Evolutionary conservation across 148 eudicot species (phyloP), one percentile per base, ranked within the genome.

Genomic region (Vaccinium corymbosum): DNA sequence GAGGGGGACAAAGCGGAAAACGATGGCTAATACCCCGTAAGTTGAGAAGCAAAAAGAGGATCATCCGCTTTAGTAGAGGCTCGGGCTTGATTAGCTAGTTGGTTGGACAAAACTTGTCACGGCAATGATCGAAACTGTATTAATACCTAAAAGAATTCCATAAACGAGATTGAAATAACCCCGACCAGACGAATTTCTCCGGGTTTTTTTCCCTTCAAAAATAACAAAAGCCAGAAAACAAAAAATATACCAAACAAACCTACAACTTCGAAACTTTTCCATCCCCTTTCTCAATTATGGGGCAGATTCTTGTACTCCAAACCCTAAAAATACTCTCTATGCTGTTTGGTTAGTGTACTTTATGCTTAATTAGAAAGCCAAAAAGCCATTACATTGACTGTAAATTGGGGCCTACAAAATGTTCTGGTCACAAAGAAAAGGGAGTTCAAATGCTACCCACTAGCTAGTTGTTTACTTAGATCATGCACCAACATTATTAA

Each of bases 381-480:
- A 61, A 83, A 82, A 86, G 64, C 82, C 82, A 84, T 82, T 80
- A 82, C 85, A 86, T 85, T 90, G 78, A 71, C 79, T 76, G 27
- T 50, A 1, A 68, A 27, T 27, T 10, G 64, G 84, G 77, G 52
- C 84, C 84, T 52, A 50, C 76, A 82, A 50, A 61, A 42, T 80
- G 66, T 16, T 76, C 1, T 71, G 49, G 32, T 51, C 76, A 81
- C 19, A 81, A 53, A 27, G 66, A 29, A 73, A 82, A 82, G 74
- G 84, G 53, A 19, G 51, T 53, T 53, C 88, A 68, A 85, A 86
- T 84, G 83, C 82, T 82, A 85, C 85, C 89, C 88, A 85, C 85
- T 82, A 3, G 89, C 84, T 27, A 3, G 7, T 83, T 83, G 83
- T 86, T 86, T 81, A 82, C 83, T 86, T 81, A 15, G 76, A 82